Evolutionary conservation across 1,284 basidiomycete genomes (phyloP).

Genomic region (Neolentinus lepideus): DNA sequence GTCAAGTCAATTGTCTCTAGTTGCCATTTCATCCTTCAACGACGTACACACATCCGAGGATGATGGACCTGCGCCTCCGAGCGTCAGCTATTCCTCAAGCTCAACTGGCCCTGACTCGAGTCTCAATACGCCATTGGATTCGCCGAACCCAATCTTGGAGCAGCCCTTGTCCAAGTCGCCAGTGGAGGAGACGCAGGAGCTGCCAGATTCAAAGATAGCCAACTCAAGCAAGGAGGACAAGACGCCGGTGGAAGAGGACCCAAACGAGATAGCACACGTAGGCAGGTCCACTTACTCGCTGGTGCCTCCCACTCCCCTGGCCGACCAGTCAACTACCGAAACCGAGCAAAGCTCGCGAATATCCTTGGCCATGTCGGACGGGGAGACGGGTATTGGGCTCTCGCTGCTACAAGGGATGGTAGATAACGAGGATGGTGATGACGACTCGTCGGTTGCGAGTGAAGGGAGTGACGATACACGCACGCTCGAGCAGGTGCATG

Average conservation of each 20-base stretch:
- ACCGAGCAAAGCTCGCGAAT: conserved; percentile 20
- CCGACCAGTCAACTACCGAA: conserved; percentile 13
- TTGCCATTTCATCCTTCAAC: not conserved
- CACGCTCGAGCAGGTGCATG: not conserved
- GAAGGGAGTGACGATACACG: not conserved
- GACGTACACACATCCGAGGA: conserved; percentile 10
- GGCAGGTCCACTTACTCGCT: not conserved
- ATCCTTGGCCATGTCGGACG: conserved; percentile 29
- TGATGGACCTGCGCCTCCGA: conserved; percentile 10
- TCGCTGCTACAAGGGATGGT: conserved; percentile 50
- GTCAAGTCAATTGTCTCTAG: not conserved
- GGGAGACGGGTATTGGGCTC: conserved; percentile 59
- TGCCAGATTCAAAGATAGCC: not conserved
- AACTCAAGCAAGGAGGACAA: not conserved
- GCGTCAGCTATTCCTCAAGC: conserved; percentile 5
- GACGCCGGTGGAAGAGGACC: not conserved
- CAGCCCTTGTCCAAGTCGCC: not conserved
- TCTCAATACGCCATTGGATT: not conserved
- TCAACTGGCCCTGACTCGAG: not conserved
- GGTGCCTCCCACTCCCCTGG: not conserved
- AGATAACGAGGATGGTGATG: conserved; percentile 24
- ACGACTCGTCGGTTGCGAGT: conserved; percentile 8
- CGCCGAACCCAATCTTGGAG: not conserved
- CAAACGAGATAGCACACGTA: not conserved
- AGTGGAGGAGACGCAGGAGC: not conserved